Evolutionary conservation across 331 rosid genomes (phyloP).

Genomic region (Acacia concinna): DNA sequence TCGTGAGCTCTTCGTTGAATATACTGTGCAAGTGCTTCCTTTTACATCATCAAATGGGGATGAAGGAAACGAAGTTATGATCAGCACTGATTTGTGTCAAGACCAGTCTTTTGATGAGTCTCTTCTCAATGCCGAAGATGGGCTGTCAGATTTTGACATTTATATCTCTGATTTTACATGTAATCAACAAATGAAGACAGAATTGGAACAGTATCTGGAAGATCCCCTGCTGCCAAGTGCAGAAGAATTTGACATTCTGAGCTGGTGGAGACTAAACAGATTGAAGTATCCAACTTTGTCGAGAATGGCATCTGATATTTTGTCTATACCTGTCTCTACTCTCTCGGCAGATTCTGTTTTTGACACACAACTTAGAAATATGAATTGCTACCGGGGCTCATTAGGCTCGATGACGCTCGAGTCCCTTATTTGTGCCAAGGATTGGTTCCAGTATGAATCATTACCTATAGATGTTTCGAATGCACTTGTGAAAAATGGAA

Average conservation of each 20-base stretch:
- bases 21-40: conserved; percentile 56
- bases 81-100: conserved; percentile 46
- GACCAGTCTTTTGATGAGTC: conserved; percentile 55
- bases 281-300: conserved; percentile 77
- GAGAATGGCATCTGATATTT: conserved; percentile 77
- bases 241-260: conserved; percentile 65
- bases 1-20: conserved; percentile 74
- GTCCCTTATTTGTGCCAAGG: conserved; percentile 81
- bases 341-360: conserved; percentile 68
- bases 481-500: conserved; percentile 53
- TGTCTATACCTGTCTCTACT: conserved; percentile 76
- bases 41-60: conserved; percentile 44
- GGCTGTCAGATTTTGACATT: conserved; percentile 67
- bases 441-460: conserved; percentile 65
- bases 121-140: conserved; percentile 51
- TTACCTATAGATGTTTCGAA: conserved; percentile 45
- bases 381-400: conserved; percentile 61
- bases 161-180: conserved; percentile 63
- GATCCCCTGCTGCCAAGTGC: conserved; percentile 51
- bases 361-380: conserved; percentile 57
- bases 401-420: conserved; percentile 61
- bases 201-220: conserved; percentile 85
- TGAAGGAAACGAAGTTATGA: conserved; percentile 54
- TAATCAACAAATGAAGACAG: conserved; percentile 71
- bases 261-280: conserved; percentile 80